Percentiles rank a stretch among this genome's conserved stretches.
Evolutionary conservation across 495 filamentous ascomycete genomes (phyloP).

Genomic region (Hypoxylon fuscum): DNA sequence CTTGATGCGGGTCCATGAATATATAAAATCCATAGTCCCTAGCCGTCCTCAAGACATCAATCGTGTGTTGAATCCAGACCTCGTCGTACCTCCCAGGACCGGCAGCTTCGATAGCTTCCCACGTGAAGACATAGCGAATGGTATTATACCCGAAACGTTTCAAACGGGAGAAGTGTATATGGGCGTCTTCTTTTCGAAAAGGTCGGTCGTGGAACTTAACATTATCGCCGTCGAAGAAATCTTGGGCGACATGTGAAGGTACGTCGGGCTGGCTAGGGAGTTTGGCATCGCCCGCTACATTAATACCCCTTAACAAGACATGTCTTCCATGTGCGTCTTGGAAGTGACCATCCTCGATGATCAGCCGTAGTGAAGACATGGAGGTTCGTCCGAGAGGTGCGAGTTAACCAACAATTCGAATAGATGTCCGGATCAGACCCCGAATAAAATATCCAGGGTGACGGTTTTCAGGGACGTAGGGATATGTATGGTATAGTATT

Average conservation of each 20-base stretch:
- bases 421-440: neutral
- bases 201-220: constrained; percentile 90
- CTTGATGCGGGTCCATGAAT: constrained; percentile 98
- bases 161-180: constrained; percentile 86
- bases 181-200: constrained; percentile 82
- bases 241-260: constrained; percentile 77
- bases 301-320: constrained; percentile 69
- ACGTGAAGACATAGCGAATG: constrained; percentile 95
- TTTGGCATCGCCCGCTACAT: constrained; percentile 71
- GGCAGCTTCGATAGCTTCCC: constrained; percentile 97
- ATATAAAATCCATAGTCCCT: constrained; percentile 93
- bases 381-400: neutral
- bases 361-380: constrained; percentile 66
- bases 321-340: constrained; percentile 66
- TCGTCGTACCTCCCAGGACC: constrained; percentile 96
- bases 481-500: no score
- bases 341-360: constrained; percentile 84
- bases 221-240: constrained; percentile 92
- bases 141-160: constrained; percentile 93
- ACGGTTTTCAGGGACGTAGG: no score
- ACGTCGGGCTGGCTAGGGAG: constrained; percentile 77
- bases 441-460: no score
- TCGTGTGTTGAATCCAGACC: constrained; percentile 90
- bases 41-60: constrained; percentile 80
- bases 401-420: neutral